Conservation (phyloP, 2,329 filamentous ascomycete genomes). For the Fusarium sp. region DNA sequence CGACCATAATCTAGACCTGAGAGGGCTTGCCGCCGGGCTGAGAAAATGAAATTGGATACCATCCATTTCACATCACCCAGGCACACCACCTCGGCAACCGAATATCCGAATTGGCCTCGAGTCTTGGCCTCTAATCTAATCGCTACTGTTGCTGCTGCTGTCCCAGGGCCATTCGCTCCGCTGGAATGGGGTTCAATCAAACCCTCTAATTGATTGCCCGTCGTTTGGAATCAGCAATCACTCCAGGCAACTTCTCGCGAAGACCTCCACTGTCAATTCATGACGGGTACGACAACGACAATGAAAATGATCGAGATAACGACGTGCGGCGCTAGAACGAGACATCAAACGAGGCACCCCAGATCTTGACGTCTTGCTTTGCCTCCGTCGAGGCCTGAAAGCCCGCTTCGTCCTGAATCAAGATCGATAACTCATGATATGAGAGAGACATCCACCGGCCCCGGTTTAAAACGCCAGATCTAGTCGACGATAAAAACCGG, state of each 20-base stretch:
- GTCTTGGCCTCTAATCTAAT: conserved; percentile 18
- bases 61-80: conserved; percentile 16
- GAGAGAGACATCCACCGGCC: neutral
- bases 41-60: conserved; percentile 33
- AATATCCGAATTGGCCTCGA: conserved; percentile 26
- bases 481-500: neutral
- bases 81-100: conserved; percentile 24
- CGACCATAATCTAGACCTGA: conserved; percentile 5
- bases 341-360: conserved; percentile 17
- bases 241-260: neutral
- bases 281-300: neutral
- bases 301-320: conserved; percentile 1
- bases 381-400: conserved; percentile 17
- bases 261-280: neutral
- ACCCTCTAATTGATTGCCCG: neutral
- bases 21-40: conserved; percentile 27
- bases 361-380: conserved; percentile 12
- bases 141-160: neutral
- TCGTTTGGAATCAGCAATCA: neutral
- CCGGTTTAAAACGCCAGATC: neutral
- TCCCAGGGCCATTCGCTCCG: neutral
- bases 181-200: neutral
- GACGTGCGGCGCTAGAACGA: conserved; percentile 21
- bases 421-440: conserved; percentile 8
- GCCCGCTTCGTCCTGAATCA: conserved; percentile 12